Conservation (phyloP, 139 green algal genomes). For the Micractinium sp. region DNA sequence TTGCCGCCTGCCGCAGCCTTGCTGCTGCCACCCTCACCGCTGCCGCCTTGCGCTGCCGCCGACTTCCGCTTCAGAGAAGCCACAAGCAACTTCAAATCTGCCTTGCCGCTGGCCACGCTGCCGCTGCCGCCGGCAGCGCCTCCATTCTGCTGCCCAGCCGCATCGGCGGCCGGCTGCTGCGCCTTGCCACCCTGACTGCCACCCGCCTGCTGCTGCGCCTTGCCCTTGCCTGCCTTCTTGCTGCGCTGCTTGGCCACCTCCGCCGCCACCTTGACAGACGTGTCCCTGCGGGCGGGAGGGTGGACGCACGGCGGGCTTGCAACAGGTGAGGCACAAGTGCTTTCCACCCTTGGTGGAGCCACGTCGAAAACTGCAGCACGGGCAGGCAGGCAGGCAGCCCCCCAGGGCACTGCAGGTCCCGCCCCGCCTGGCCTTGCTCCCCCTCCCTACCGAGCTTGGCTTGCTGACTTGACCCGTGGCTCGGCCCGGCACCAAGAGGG, state of each 20-base stretch:
- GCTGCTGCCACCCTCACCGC: background rate
- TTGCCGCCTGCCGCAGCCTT: background rate
- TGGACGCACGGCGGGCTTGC: background rate
- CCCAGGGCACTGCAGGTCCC: background rate
- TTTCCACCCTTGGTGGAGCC: background rate
- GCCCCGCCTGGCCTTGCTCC: too few relatives aligned
- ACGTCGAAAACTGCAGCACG: background rate
- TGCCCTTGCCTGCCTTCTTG: background rate
- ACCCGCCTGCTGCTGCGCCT: background rate
- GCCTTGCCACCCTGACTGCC: background rate
- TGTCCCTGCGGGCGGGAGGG: slow-evolving; percentile 5
- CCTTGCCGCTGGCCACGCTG: slow-evolving; percentile 8
- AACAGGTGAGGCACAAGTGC: background rate
- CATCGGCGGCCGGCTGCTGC: background rate
- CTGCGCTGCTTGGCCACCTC: slow-evolving; percentile 32
- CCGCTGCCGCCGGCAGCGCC: background rate
- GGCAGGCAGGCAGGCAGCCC: background rate
- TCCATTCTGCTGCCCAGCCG: background rate
- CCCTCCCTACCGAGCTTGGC: too few relatives aligned
- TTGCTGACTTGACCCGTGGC: too few relatives aligned
- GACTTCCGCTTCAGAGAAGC: slow-evolving; percentile 77
- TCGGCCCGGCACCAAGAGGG: background rate
- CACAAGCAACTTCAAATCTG: slow-evolving; percentile 72
- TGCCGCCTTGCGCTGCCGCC: background rate
- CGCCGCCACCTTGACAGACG: slow-evolving; percentile 2